Evolutionary conservation across 1,284 basidiomycete species (phyloP).

Genomic region (Papiliotrema fonsecae): DNA sequence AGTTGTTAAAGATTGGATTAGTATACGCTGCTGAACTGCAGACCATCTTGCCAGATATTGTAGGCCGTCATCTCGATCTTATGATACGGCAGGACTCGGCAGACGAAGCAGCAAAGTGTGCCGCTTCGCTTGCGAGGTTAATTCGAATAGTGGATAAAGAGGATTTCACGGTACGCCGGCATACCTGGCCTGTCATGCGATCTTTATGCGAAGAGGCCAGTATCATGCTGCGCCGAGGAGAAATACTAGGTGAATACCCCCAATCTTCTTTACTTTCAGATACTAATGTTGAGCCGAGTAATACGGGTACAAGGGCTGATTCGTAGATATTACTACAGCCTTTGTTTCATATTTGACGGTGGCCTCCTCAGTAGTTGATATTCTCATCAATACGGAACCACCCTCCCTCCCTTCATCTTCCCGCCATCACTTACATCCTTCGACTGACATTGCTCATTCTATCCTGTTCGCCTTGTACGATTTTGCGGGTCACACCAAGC

Average conservation of each 20-base stretch:
- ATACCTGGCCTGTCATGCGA: not conserved
- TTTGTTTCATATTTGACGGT: too few relatives aligned
- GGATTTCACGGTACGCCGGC: not conserved
- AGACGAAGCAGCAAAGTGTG: too few relatives aligned
- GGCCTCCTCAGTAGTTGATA: conserved; percentile 19
- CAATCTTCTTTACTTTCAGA: too few relatives aligned
- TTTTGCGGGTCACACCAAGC: conserved; percentile 18
- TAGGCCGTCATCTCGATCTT: not conserved
- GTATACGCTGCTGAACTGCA: too few relatives aligned
- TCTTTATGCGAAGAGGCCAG: not conserved
- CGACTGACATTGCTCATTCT: conserved; percentile 8
- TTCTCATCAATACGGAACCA: conserved; percentile 11
- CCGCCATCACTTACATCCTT: conserved; percentile 1
- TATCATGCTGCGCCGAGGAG: not conserved
- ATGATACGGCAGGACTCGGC: not conserved
- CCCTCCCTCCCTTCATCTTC: not conserved
- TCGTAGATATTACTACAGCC: too few relatives aligned
- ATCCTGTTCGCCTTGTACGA: conserved; percentile 19
- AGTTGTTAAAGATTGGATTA: too few relatives aligned
- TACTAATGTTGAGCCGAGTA: too few relatives aligned
- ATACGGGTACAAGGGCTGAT: too few relatives aligned
- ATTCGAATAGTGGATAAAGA: not conserved
- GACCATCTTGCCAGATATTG: too few relatives aligned
- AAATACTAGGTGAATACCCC: too few relatives aligned
- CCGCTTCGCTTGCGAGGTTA: too few relatives aligned